A percentile compares a stretch with the other conserved stretches of the same genome.
Evolutionary conservation across 345 rosid species (phyloP).

Genomic region (Chamaenerion angustifolium): DNA sequence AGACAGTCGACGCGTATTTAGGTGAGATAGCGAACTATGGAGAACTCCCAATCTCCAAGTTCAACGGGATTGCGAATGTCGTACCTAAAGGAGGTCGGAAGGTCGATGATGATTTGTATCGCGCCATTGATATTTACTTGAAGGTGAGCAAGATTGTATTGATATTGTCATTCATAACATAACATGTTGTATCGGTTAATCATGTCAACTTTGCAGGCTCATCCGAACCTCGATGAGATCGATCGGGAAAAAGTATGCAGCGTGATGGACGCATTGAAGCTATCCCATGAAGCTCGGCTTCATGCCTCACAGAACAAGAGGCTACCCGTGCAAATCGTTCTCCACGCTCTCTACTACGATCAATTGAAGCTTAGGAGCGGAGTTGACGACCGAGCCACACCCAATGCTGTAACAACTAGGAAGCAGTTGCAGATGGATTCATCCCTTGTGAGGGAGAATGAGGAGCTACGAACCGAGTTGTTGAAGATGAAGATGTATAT

Average conservation of each 20-base stretch:
- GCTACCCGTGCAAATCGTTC: conserved; percentile 70
- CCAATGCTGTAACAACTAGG: conserved; percentile 36
- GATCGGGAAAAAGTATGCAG: conserved; percentile 85
- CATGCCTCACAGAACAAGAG: conserved; percentile 97
- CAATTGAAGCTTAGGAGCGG: conserved; percentile 83
- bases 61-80: conserved; percentile 68
- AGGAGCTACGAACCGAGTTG: conserved; percentile 63
- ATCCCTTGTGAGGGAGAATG: conserved; percentile 67
- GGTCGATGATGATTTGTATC: conserved; percentile 72
- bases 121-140: conserved; percentile 73
- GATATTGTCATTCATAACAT: no score
- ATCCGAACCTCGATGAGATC: conserved; percentile 81
- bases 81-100: conserved; percentile 66
- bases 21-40: conserved; percentile 53
- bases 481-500: conserved; percentile 76
- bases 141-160: conserved; percentile 44
- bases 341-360: conserved; percentile 81
- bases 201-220: conserved; percentile 35
- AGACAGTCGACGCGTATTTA: conserved; percentile 57
- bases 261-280: conserved; percentile 74
- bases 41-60: conserved; percentile 60
- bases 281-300: conserved; percentile 81
- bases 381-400: conserved; percentile 11
- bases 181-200: no score
- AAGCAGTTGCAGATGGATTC: conserved; percentile 49